Base-by-base conservation (phyloP, 768 basidiomycete species). In the Mycena albidolilacea region DNA sequence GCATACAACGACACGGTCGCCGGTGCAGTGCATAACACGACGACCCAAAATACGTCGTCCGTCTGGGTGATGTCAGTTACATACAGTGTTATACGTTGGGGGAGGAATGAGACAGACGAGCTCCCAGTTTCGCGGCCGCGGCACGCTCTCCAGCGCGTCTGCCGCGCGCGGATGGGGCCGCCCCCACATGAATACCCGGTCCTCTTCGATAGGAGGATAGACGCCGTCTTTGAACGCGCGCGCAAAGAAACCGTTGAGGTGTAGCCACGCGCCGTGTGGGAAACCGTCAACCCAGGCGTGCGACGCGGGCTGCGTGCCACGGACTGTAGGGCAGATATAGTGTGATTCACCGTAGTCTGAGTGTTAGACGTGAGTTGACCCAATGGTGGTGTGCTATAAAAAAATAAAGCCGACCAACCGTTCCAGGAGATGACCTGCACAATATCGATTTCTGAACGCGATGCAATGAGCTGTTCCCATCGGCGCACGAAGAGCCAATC, bases 401-500 rank as follows among this genome's bases (percentile, higher is more conserved):
- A 8, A 21, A 50, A 41, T 23, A 48, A 48, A 48, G 46, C 7
- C 12, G 17, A 5, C 62, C 14, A 19, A 80, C 90, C 87, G 81
- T 90, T 90, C 89, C 89, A 90, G 48, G 87, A 89, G 65, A 88
- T 82, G 74, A 90, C 84, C 79, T 90, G 87, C 39, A 87, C 82
- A 67, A 87, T 75, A 19, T 79, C 76, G 50, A 79, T 59, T 10
- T 78, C 70, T 73, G 84, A 80, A 57, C 89, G 85, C 79, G 85
- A 83, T 41, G 76, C 78, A 69, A 89, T 83, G 58, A 91, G 76
- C 70, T 85, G 83, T 72, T 90, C 88, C 90, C 90, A 91, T 70
- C 90, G 85, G 11, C 84, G 82, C 39, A 82, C 81, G 79, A 88
- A 87, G 43, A 88, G 82, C 81, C 87, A 88, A 75, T 88, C 84